Percentiles rank a stretch among this genome's conserved stretches.
phyloP scores from a whole-genome alignment of 495 filamentous ascomycete genomes.

The Durotheca rogersii region DNA sequence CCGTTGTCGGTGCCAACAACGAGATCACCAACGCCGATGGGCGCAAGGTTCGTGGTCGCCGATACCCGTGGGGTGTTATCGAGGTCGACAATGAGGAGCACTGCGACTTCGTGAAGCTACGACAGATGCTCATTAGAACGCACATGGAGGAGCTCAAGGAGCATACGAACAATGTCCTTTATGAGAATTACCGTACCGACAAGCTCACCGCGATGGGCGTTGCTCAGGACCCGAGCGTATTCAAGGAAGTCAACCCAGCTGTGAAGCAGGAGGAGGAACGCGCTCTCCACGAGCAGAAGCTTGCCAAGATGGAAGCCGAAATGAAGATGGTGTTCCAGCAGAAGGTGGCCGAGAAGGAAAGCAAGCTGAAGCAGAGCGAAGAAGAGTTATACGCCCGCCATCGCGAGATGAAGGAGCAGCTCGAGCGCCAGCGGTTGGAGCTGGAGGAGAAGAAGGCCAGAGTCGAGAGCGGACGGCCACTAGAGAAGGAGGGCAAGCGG shows the following conservation, averaged over 20 bases:
- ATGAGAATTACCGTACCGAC: slow-evolving; percentile 99
- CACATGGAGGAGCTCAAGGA: slow-evolving; percentile 99
- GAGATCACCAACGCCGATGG: slow-evolving; percentile 91
- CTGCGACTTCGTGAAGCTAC: slow-evolving; percentile 99
- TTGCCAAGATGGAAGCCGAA: slow-evolving; percentile 99
- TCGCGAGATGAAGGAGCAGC: slow-evolving; percentile 99
- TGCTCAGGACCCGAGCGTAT: slow-evolving; percentile 95
- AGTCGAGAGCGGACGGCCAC: slow-evolving; percentile 87
- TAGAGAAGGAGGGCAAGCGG: slow-evolving; percentile 94
- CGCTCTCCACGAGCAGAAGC: slow-evolving; percentile 96
- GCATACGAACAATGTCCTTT: slow-evolving; percentile 97
- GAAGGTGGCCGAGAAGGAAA: slow-evolving; percentile 99
- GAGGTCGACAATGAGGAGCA: slow-evolving; percentile 99
- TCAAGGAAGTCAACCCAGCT: slow-evolving; percentile 99
- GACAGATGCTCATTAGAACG: slow-evolving; percentile 99
- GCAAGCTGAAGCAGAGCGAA: slow-evolving; percentile 98
- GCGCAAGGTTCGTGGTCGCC: slow-evolving; percentile 91
- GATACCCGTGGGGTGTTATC: slow-evolving; percentile 97
- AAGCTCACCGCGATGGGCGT: slow-evolving; percentile 99
- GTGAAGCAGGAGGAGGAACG: slow-evolving; percentile 99
- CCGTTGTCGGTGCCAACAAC: slow-evolving; percentile 92
- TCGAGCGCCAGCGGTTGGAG: slow-evolving; percentile 89
- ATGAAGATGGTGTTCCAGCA: slow-evolving; percentile 99
- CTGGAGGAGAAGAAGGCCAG: slow-evolving; percentile 96
- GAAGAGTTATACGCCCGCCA: slow-evolving; percentile 97